These are phyloP conservation scores for Tricholoma sp. DNA, from an alignment of 768 basidiomycete species.

Conservation along the genomic window DNA sequence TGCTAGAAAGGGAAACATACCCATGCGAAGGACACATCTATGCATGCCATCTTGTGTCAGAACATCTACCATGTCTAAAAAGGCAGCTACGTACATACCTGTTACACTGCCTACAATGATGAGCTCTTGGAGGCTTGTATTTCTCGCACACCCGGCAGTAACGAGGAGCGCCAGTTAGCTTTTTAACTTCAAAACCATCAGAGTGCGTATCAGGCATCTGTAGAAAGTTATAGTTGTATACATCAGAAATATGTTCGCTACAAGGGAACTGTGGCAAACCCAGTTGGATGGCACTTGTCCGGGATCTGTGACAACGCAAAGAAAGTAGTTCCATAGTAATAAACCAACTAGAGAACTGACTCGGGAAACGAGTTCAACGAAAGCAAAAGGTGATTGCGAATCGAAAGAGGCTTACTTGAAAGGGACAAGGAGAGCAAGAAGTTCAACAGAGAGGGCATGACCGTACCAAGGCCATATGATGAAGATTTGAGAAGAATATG, in stretches of 20 bases:
- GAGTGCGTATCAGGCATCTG: conserved; percentile 72
- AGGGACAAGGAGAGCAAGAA: conserved; percentile 71
- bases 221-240: not conserved
- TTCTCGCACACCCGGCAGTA: conserved; percentile 83
- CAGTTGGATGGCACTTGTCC: conserved; percentile 75
- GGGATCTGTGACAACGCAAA: conserved; percentile 80
- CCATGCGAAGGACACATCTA: conserved; percentile 89
- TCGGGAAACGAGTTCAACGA: conserved; percentile 4
- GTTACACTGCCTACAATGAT: conserved; percentile 90
- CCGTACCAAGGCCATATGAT: conserved; percentile 95
- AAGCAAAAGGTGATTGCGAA: conserved; percentile 1
- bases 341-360: conserved; percentile 67
- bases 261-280: conserved; percentile 41
- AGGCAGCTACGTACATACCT: conserved; percentile 39
- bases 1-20: conserved; percentile 32
- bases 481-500: conserved; percentile 85
- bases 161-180: conserved; percentile 73
- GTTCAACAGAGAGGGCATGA: conserved; percentile 61
- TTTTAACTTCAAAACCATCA: conserved; percentile 89
- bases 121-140: conserved; percentile 85
- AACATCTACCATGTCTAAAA: not conserved
- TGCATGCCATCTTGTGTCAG: conserved; percentile 8
- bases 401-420: conserved; percentile 69
- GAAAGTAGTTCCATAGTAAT: conserved; percentile 84
- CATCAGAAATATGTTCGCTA: not conserved